Evolutionary conservation across 2,329 filamentous ascomycete species (phyloP), one percentile per base, ranked within the genome.

Genomic region (Alternaria dauci): DNA sequence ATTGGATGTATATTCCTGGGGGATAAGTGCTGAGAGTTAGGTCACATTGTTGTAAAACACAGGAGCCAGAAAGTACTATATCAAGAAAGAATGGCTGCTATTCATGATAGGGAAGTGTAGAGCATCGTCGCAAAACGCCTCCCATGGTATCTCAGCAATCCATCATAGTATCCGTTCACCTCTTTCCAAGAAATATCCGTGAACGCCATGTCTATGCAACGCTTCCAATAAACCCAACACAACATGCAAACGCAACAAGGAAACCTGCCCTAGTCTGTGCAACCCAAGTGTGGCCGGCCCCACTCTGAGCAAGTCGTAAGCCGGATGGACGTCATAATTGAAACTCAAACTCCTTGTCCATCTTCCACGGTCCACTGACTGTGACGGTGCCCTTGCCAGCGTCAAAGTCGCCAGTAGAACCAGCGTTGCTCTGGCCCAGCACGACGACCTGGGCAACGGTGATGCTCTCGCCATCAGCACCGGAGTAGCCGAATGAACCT

Each of bases 401-500:
- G 55, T 74, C 68, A 47, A 61, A 72, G 28, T 25, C 44, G 2
- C 72, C 74, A 9, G 42, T 56, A 2, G 59, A 53, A 18, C 66
- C 62, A 4, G 58, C 62, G 38, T 61, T 7, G 1, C 54, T 43
- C 58, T 71, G 74, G 0, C 77, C 77, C 28, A 79, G 55, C 6
- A 79, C 58, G 7, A 69, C 51, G 0, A 78, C 72, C 18, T 64
- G 65, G 14, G 56, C 59, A 5, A 78, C 69, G 1, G 66, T 72
- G 5, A 73, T 42, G 38, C 69, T 73, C 65, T 75, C 72, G 1
- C 70, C 71, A 7, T 58, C 61, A 7, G 50, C 39, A 0, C 61
- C 68, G 0, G 16, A 28, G 71, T 86, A 89, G 1, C 78, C 84
- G 71, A 89, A 90, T 2, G 70, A 75, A 0, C 88, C 89, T 2